These are phyloP conservation scores for Solioccasus polychromus DNA, from an alignment of 768 basidiomycete genomes.

Conservation along the genomic window DNA sequence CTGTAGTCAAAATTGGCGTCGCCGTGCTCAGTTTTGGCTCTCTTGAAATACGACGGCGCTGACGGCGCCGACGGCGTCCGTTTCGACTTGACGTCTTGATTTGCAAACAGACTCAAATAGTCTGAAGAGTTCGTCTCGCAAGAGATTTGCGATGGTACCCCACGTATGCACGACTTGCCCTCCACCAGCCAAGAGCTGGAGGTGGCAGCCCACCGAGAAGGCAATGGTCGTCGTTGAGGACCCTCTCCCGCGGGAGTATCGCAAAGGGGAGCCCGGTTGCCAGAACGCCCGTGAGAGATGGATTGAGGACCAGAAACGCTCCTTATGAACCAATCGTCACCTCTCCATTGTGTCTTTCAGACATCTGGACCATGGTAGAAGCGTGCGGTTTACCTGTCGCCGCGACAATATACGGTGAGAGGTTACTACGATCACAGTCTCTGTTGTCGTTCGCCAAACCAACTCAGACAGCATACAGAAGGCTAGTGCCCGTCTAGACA, in stretches of 20 bases:
- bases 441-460: not conserved
- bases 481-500: too few species aligned
- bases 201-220: not conserved
- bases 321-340: conserved; percentile 4
- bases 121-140: conserved; percentile 36
- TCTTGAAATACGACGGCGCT: conserved; percentile 13
- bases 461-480: conserved; percentile 3
- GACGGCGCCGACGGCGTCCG: conserved; percentile 8
- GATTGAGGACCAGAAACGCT: conserved; percentile 10
- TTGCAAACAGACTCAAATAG: conserved; percentile 25
- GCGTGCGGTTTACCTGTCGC: conserved; percentile 11
- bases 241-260: conserved; percentile 13
- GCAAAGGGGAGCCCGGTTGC: conserved; percentile 6
- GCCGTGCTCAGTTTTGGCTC: conserved; percentile 18
- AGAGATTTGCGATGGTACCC: conserved; percentile 31
- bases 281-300: conserved; percentile 11
- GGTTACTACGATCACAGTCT: conserved; percentile 3
- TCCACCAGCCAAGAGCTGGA: conserved; percentile 4
- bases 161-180: conserved; percentile 15
- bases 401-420: conserved; percentile 1
- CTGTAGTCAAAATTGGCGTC: not conserved
- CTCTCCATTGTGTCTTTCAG: conserved; percentile 10
- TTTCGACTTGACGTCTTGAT: conserved; percentile 10
- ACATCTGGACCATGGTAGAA: conserved; percentile 3
- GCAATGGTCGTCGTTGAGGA: conserved; percentile 5